Evolutionary conservation across 805 yeast genomes (phyloP).

Genomic region (Ogataea trehaloabstinens): DNA sequence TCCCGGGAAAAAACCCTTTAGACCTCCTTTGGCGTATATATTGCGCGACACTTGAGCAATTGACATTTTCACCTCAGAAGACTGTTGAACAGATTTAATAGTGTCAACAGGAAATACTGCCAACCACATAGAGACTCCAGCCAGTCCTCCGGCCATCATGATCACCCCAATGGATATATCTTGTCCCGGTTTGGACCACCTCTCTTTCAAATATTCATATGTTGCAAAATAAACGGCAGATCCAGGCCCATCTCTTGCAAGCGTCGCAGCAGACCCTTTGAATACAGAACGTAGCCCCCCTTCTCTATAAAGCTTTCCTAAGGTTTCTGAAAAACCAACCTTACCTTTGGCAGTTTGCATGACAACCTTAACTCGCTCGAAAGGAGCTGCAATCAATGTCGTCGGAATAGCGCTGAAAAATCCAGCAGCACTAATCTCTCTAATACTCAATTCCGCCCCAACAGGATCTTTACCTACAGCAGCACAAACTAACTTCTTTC

Average conservation of each 20-base stretch:
- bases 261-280: slow-evolving; percentile 88
- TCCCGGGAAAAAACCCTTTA: slow-evolving; percentile 95
- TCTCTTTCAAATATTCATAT: slow-evolving; percentile 75
- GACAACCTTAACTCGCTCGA: slow-evolving; percentile 92
- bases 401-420: slow-evolving; percentile 93
- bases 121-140: slow-evolving; percentile 97
- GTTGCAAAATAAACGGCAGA: slow-evolving; percentile 94
- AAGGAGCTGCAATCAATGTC: slow-evolving; percentile 95
- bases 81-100: slow-evolving; percentile 79
- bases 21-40: slow-evolving; percentile 74
- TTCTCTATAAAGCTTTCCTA: slow-evolving; percentile 63
- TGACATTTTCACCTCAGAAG: slow-evolving; percentile 52
- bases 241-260: slow-evolving; percentile 97
- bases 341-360: slow-evolving; percentile 62
- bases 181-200: slow-evolving; percentile 49
- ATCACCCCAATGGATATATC: slow-evolving; percentile 70
- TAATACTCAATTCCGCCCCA: slow-evolving; percentile 48
- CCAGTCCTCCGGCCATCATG: slow-evolving; percentile 89
- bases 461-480: slow-evolving; percentile 36
- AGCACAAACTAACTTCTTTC: slow-evolving; percentile 67
- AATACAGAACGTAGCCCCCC: slow-evolving; percentile 86
- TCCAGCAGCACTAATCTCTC: slow-evolving; percentile 86
- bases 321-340: slow-evolving; percentile 54
- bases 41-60: slow-evolving; percentile 63
- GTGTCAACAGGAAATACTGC: slow-evolving; percentile 96